A percentile compares a stretch with the other conserved stretches of the same genome.
Evolutionary conservation across 768 basidiomycete species (phyloP).

Genomic region (Boletus insuetus): DNA sequence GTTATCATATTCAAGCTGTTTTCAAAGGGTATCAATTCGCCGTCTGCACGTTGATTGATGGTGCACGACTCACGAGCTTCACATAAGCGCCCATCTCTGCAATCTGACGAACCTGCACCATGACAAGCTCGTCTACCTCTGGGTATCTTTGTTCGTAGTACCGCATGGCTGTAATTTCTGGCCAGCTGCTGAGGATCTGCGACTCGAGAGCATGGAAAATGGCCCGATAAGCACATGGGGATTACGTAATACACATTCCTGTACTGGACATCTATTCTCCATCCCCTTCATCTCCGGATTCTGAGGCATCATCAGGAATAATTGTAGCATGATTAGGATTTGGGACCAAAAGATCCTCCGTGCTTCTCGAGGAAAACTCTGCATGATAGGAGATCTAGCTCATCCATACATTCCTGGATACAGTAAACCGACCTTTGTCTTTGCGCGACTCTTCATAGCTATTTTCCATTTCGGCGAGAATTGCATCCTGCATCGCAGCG

Average conservation of each 20-base stretch:
- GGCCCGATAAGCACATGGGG: background rate
- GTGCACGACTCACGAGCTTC: conserved; percentile 70
- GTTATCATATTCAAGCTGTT: conserved; percentile 97
- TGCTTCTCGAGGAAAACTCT: conserved; percentile 30
- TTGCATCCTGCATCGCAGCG: conserved; percentile 55
- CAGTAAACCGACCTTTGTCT: conserved; percentile 41
- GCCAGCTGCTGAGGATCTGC: background rate
- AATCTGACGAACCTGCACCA: conserved; percentile 99
- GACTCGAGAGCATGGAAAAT: background rate
- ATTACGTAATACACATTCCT: conserved; percentile 8
- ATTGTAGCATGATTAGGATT: conserved; percentile 60
- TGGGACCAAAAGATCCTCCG: conserved; percentile 61
- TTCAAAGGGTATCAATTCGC: background rate
- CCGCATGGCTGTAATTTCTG: conserved; percentile 51
- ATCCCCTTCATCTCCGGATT: conserved; percentile 12
- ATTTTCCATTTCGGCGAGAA: conserved; percentile 67
- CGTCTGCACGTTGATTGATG: background rate
- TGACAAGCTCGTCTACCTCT: conserved; percentile 96
- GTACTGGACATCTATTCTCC: conserved; percentile 5
- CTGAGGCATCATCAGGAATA: conserved; percentile 17
- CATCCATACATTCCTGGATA: background rate
- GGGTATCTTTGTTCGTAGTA: conserved; percentile 94
- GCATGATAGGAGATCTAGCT: background rate
- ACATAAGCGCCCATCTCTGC: conserved; percentile 99
- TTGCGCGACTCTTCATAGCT: conserved; percentile 58